phyloP scores from a whole-genome alignment of 257 asterid species.

The Solanum gracilifrons region DNA sequence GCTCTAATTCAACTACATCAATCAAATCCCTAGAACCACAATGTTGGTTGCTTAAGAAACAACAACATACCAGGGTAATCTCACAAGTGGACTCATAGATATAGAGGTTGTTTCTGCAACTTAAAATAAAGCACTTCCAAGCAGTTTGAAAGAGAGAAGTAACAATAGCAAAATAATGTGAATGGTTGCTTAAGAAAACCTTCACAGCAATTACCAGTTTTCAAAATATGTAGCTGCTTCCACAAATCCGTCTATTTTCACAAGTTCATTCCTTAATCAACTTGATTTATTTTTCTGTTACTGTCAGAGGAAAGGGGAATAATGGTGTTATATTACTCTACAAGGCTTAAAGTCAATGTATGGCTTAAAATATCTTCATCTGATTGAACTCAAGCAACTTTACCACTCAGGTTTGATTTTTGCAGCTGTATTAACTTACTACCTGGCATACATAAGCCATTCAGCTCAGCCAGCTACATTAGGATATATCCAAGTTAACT shows the following conservation, averaged over 20 bases:
- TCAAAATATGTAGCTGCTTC: neutral
- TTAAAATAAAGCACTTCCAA: neutral
- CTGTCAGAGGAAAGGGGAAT: neutral
- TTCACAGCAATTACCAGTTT: neutral
- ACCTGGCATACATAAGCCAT: constrained; percentile 16
- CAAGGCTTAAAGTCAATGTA: neutral
- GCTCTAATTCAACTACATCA: neutral
- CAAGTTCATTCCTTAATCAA: neutral
- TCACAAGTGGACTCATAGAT: neutral
- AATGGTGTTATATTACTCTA: neutral
- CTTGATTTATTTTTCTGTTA: neutral
- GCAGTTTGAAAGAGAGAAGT: neutral
- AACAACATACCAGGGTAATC: neutral
- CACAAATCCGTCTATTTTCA: neutral
- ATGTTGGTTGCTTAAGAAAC: neutral
- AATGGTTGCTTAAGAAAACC: neutral
- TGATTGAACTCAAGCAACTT: constrained; percentile 10
- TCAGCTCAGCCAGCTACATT: constrained; percentile 26
- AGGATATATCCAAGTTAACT: neutral
- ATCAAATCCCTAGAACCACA: neutral
- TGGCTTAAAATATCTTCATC: constrained; percentile 4
- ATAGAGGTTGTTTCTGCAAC: neutral
- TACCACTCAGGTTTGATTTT: neutral
- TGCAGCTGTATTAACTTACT: constrained; percentile 8
- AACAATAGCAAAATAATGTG: neutral